These are phyloP conservation scores for Jaenimonas drosophilae DNA, from an alignment of 208 protist species.

Conservation along the genomic window DNA sequence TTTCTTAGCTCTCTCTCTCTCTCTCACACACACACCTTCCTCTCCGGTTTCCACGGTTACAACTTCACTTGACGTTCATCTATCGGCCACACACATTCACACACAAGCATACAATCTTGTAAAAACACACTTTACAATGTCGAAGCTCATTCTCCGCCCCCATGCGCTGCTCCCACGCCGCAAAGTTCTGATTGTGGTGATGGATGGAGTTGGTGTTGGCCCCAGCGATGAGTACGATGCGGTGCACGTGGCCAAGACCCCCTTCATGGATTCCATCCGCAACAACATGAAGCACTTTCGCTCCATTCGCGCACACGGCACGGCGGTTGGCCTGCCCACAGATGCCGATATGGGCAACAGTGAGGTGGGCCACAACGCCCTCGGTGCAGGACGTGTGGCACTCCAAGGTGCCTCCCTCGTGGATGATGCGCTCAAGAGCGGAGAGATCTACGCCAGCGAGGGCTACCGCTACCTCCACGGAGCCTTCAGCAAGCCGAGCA, in stretches of 20 bases:
- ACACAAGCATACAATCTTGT: too few relatives aligned
- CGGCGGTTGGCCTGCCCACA: conserved; percentile 88
- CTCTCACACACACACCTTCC: neutral
- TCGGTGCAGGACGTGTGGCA: conserved; percentile 88
- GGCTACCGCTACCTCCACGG: conserved; percentile 87
- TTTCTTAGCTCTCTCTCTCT: neutral
- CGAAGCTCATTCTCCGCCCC: conserved; percentile 28
- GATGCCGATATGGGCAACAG: conserved; percentile 95
- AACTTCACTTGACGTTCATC: too few relatives aligned
- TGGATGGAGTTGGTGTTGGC: conserved; percentile 87
- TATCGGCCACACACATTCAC: too few relatives aligned
- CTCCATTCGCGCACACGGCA: conserved; percentile 90
- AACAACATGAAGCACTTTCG: conserved; percentile 55
- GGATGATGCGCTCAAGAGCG: conserved; percentile 78
- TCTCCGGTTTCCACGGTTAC: too few relatives aligned
- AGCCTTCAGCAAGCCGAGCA: conserved; percentile 51
- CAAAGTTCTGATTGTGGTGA: conserved; percentile 75
- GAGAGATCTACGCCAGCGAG: conserved; percentile 79
- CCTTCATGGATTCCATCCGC: conserved; percentile 64
- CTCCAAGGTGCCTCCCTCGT: conserved; percentile 93
- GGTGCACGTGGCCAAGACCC: conserved; percentile 85
- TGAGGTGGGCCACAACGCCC: conserved; percentile 94
- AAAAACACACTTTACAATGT: too few relatives aligned
- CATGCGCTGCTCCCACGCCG: conserved; percentile 71
- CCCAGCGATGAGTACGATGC: conserved; percentile 87